These are phyloP conservation scores for Curvularia lunata DNA, from an alignment of 2,329 filamentous ascomycete genomes.

Conservation along the genomic window DNA sequence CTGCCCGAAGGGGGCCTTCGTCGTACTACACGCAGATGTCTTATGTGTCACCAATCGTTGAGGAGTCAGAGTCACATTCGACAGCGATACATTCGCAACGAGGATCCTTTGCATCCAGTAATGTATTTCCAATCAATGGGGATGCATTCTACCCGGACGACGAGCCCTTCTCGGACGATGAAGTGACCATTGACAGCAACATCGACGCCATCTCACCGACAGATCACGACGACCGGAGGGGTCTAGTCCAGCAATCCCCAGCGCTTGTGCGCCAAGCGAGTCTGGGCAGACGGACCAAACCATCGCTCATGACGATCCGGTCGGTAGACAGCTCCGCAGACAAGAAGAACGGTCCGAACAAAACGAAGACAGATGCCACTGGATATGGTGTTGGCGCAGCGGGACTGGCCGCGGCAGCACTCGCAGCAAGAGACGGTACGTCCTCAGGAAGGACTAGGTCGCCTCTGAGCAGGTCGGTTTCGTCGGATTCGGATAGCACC, in stretches of 20 bases:
- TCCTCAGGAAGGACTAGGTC: slow-evolving; percentile 30
- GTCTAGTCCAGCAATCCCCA: slow-evolving; percentile 46
- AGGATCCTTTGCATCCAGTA: slow-evolving; percentile 57
- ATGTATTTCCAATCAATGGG: slow-evolving; percentile 53
- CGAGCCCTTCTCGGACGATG: slow-evolving; percentile 46
- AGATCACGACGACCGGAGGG: slow-evolving; percentile 46
- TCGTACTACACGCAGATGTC: slow-evolving; percentile 58
- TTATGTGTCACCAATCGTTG: slow-evolving; percentile 57
- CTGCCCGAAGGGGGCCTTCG: slow-evolving; percentile 55
- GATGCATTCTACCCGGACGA: slow-evolving; percentile 52
- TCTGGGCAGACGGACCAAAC: slow-evolving; percentile 55
- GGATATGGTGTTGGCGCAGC: slow-evolving; percentile 26
- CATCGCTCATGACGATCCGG: slow-evolving; percentile 57
- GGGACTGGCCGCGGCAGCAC: slow-evolving; percentile 34
- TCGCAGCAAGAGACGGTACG: slow-evolving; percentile 36
- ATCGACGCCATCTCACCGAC: slow-evolving; percentile 38
- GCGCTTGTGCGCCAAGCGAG: slow-evolving; percentile 54
- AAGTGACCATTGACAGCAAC: slow-evolving; percentile 45
- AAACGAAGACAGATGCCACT: slow-evolving; percentile 25
- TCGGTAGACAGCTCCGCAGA: slow-evolving; percentile 49
- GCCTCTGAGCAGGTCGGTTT: slow-evolving; percentile 40
- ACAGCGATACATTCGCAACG: slow-evolving; percentile 51
- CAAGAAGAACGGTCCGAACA: slow-evolving; percentile 26
- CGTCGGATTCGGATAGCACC: slow-evolving; percentile 45
- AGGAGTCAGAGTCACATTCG: slow-evolving; percentile 56